Conservation (phyloP, 148 eudicot genomes). For the Rhododendron henanense region DNA sequence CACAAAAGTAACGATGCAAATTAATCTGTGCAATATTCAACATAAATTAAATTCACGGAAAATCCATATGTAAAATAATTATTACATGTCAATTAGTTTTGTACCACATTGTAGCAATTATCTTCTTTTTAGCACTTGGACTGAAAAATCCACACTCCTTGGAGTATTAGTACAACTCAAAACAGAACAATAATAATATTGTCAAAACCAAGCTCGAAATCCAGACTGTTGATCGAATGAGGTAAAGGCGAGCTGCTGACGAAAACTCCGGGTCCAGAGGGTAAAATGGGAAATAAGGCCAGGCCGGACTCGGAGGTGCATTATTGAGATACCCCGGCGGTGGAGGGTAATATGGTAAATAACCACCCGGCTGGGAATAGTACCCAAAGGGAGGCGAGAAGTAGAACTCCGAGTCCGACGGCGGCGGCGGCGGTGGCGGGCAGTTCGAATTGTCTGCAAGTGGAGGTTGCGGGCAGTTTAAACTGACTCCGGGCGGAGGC, state of each 20-base stretch:
- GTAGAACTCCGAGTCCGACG: neutral
- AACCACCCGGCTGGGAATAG: constrained; percentile 6
- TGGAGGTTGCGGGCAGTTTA: neutral
- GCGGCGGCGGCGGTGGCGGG: too few species aligned
- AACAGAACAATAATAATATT: neutral
- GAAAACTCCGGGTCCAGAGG: neutral
- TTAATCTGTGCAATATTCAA: neutral
- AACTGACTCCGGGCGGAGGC: neutral
- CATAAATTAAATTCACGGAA: neutral
- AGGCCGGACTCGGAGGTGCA: constrained; percentile 16
- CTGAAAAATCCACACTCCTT: neutral
- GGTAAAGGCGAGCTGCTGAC: neutral
- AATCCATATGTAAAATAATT: neutral
- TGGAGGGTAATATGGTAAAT: constrained; percentile 8
- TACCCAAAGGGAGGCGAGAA: neutral
- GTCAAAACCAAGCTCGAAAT: constrained; percentile 3
- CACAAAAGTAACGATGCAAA: neutral
- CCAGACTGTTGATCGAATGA: neutral
- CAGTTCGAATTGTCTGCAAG: neutral
- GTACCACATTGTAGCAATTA: neutral
- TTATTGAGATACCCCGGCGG: constrained; percentile 4
- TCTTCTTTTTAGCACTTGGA: neutral
- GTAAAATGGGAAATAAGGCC: constrained; percentile 16
- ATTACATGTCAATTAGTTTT: neutral
- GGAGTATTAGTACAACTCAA: neutral